These are phyloP conservation scores for Neonectria hederae DNA, from an alignment of 2,329 filamentous ascomycete species.

Conservation along the genomic window DNA sequence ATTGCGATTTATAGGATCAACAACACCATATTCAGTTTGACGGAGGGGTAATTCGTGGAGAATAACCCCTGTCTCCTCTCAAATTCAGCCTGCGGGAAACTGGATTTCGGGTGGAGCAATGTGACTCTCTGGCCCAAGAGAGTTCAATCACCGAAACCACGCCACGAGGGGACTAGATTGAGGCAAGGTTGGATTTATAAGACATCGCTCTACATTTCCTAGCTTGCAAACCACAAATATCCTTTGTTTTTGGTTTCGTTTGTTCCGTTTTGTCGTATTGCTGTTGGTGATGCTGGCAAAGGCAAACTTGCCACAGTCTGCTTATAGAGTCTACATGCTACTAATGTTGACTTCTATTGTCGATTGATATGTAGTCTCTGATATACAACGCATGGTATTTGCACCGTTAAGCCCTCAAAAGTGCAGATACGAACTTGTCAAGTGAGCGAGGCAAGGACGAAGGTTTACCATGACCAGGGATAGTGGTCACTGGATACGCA, in stretches of 20 bases:
- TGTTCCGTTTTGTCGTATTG: too few relatives aligned
- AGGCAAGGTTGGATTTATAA: not conserved
- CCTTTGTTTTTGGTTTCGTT: not conserved
- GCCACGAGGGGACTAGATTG: not conserved
- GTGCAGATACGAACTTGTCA: not conserved
- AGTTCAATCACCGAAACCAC: not conserved
- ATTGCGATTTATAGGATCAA: not conserved
- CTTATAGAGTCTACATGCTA: too few relatives aligned
- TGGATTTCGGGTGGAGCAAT: not conserved
- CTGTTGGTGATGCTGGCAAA: too few relatives aligned
- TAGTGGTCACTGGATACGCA: not conserved
- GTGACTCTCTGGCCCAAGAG: not conserved
- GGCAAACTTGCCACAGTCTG: too few relatives aligned
- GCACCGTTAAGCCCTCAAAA: not conserved
- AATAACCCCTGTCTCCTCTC: not conserved
- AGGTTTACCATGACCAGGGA: not conserved
- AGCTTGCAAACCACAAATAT: not conserved
- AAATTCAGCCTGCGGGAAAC: not conserved
- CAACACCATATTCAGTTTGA: not conserved
- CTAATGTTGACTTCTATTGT: too few relatives aligned
- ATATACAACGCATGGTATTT: not conserved
- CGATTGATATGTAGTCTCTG: too few relatives aligned
- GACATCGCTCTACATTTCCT: not conserved
- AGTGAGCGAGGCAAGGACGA: not conserved
- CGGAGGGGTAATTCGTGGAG: not conserved